A percentile compares a stretch with the other conserved stretches of the same genome.
phyloP scores from a whole-genome alignment of 106 monocot genomes.

The Dactylorhiza incarnata region DNA sequence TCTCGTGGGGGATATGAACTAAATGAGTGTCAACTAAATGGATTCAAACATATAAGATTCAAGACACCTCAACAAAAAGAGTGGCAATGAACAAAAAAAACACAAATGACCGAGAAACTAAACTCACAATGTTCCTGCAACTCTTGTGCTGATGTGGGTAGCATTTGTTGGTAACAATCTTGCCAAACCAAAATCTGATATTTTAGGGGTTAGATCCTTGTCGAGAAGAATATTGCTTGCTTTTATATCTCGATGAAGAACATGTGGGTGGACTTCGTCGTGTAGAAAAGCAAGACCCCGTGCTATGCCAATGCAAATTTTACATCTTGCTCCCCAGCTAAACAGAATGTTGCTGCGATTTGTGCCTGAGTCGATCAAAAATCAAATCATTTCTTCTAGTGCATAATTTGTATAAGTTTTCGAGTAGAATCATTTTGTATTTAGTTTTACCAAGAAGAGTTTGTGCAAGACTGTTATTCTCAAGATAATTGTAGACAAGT shows the following conservation, averaged over 20 bases:
- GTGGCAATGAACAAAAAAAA: neutral
- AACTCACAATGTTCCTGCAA: constrained; percentile 69
- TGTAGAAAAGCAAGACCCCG: constrained; percentile 67
- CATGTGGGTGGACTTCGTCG: constrained; percentile 41
- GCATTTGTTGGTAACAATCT: constrained; percentile 52
- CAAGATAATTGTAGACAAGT: constrained; percentile 45
- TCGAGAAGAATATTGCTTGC: constrained; percentile 74
- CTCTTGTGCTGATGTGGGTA: constrained; percentile 70
- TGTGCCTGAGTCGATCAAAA: constrained; percentile 22
- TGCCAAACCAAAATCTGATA: constrained; percentile 73
- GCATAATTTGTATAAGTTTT: neutral
- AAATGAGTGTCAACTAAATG: too few species aligned
- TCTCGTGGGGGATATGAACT: too few species aligned
- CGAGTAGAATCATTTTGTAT: neutral
- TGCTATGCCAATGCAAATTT: constrained; percentile 55
- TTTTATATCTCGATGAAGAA: constrained; percentile 62
- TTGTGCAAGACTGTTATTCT: constrained; percentile 50
- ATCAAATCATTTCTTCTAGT: neutral
- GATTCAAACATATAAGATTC: too few species aligned
- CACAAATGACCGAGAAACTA: neutral
- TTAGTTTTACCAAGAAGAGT: constrained; percentile 39
- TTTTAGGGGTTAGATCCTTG: constrained; percentile 51
- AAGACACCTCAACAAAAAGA: neutral
- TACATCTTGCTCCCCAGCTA: constrained; percentile 42
- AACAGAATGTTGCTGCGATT: constrained; percentile 35